Evolutionary conservation across 73 alveolate genomes (phyloP), one percentile per base, ranked within the genome.

Genomic region (Paramecium bursaria): DNA sequence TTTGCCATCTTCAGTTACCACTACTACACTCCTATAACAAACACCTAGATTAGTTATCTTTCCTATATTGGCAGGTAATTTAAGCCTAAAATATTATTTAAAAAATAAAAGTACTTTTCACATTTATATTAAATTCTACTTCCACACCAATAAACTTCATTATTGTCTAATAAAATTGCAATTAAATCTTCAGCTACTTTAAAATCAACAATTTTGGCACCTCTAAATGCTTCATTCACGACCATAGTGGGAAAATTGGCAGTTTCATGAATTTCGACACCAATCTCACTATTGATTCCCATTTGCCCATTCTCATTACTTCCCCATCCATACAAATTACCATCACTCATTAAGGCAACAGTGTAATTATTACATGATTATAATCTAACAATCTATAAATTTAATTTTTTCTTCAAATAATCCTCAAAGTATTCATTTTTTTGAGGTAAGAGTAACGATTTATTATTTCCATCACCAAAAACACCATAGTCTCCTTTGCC

Each of bases 271-370:
- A 79, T 52, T 42, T 79, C 89, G 19, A 79, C 89, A 7, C 89
- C 89, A 52, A 79, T 79, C 46, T 79, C 89, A 39, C 54, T 75
- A 50, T 79, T 79, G 31, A 54, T 92, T 0, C 98, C 98, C 88
- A 94, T 75, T 90, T 94, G 89, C 0, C 97, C 98, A 87, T 85
- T 87, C 44, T 92, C 91, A 79, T 94, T 94, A n/a, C 96, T 88
- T 3, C 98, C 98, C 98, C 98, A 94, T 85, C 96, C 94, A 75
- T 80, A 92, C 6, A 94, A 90, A 10, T 54, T 73, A 3, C 94
- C 92, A 46, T 87, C 92, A 53, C 87, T 92, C 55, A 86, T 53
- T 10, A 85, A 61, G 39, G 94, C 94, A n/a, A 87, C 86, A 1
- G 94, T 51, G 51, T 73, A 87, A 23, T 85, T 39, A 50, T 88